These are phyloP conservation scores for Prunus armeniaca DNA, from an alignment of 306 rosid species.

Conservation along the genomic window DNA sequence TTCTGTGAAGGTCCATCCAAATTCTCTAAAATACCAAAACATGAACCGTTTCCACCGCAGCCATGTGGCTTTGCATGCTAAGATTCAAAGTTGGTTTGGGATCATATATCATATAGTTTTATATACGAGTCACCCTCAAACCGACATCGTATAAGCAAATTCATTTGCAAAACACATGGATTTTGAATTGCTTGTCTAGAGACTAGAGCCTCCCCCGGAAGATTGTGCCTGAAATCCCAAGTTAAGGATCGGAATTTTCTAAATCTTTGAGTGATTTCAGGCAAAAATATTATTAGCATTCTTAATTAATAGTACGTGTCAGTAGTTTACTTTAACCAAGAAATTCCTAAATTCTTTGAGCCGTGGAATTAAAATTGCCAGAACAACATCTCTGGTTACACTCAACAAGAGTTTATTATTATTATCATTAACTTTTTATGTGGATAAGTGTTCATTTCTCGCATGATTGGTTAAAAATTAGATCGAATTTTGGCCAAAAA, in stretches of 20 bases:
- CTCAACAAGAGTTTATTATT: neutral
- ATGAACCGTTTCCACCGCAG: slow-evolving; percentile 11
- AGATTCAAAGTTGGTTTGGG: slow-evolving; percentile 5
- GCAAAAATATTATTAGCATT: neutral
- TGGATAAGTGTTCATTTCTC: neutral
- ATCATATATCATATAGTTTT: neutral
- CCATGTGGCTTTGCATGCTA: slow-evolving; percentile 40
- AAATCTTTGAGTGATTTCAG: neutral
- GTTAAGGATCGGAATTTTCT: slow-evolving; percentile 16
- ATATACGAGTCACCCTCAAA: neutral
- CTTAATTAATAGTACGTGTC: neutral
- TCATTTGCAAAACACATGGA: slow-evolving; percentile 35
- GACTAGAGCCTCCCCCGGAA: slow-evolving; percentile 23
- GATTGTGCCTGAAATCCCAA: slow-evolving; percentile 1
- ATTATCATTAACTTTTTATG: neutral
- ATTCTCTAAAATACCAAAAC: neutral
- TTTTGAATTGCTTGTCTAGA: slow-evolving; percentile 12
- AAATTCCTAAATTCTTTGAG: slow-evolving; percentile 10
- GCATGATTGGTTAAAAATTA: neutral
- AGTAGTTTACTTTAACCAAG: neutral
- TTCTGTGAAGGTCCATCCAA: slow-evolving; percentile 32
- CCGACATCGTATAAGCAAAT: slow-evolving; percentile 9
- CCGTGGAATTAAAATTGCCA: neutral
- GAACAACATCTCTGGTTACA: neutral
- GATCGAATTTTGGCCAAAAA: neutral